phyloP scores from a whole-genome alignment of 148 eudicot genomes.

The Silene latifolia region DNA sequence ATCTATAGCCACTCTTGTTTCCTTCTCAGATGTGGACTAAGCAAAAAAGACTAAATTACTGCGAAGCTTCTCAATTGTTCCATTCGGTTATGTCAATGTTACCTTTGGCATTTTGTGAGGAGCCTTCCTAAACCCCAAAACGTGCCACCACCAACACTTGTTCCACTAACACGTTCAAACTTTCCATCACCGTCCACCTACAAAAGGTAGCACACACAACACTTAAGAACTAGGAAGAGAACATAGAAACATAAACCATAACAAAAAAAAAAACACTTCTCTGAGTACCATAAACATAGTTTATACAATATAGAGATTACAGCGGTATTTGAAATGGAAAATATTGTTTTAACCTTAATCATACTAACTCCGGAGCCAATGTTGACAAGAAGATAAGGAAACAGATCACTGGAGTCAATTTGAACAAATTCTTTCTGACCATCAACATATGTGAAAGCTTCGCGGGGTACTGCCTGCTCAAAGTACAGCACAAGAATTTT shows the following conservation, averaged over 20 bases:
- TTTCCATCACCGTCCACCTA: conserved; percentile 89
- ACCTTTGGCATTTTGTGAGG: conserved; percentile 86
- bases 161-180: conserved; percentile 87
- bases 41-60: neutral
- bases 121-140: conserved; percentile 87
- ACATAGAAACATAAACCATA: neutral
- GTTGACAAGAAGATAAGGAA: conserved; percentile 88
- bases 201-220: conserved; percentile 8
- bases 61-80: neutral
- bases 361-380: conserved; percentile 95
- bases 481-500: conserved; percentile 6
- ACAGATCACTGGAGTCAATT: conserved; percentile 75
- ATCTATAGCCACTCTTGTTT: neutral
- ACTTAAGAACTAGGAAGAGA: conserved; percentile 10
- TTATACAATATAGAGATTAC: neutral
- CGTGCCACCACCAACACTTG: conserved; percentile 93
- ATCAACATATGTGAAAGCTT: conserved; percentile 76
- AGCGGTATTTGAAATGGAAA: neutral
- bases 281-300: no score
- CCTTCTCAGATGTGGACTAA: neutral
- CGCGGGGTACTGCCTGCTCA: conserved; percentile 66
- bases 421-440: conserved; percentile 70
- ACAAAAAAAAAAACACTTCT: neutral
- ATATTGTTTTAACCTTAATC: conserved; percentile 63
- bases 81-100: neutral